These are phyloP conservation scores for Candida pseudofarinosa DNA, from an alignment of 805 yeast species.

Conservation along the genomic window DNA sequence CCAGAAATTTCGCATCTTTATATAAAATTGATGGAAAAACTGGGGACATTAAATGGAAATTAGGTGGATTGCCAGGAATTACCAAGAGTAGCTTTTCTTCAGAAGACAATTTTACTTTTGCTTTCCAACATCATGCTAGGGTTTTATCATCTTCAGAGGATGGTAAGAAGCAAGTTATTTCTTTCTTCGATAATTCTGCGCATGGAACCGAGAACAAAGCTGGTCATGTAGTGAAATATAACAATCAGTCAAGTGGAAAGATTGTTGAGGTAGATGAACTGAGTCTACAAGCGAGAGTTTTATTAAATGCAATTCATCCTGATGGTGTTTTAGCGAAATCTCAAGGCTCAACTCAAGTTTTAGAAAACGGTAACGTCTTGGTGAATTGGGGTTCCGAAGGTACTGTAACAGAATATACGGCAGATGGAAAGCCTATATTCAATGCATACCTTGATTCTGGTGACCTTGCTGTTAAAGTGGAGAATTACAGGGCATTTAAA, in stretches of 20 bases:
- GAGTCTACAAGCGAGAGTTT: constrained; percentile 21
- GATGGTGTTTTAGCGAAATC: constrained; percentile 21
- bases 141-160: constrained; percentile 19
- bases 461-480: constrained; percentile 17
- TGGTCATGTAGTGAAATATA: constrained; percentile 19
- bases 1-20: constrained; percentile 30
- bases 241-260: constrained; percentile 28
- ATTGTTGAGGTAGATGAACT: constrained; percentile 27
- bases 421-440: constrained; percentile 24
- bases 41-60: constrained; percentile 32
- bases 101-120: constrained; percentile 19
- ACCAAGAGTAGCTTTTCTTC: constrained; percentile 13
- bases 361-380: constrained; percentile 28
- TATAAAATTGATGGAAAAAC: constrained; percentile 32
- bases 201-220: constrained; percentile 29
- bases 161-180: constrained; percentile 23
- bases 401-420: constrained; percentile 31
- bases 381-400: constrained; percentile 39
- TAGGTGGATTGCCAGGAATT: constrained; percentile 22
- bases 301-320: constrained; percentile 22
- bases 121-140: constrained; percentile 38
- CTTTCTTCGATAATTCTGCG: constrained; percentile 36
- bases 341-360: constrained; percentile 29
- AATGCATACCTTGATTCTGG: constrained; percentile 31
- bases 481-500: constrained; percentile 35